These are phyloP conservation scores for Fusarium hainanense DNA, from an alignment of 2,329 filamentous ascomycete genomes.

Conservation along the genomic window DNA sequence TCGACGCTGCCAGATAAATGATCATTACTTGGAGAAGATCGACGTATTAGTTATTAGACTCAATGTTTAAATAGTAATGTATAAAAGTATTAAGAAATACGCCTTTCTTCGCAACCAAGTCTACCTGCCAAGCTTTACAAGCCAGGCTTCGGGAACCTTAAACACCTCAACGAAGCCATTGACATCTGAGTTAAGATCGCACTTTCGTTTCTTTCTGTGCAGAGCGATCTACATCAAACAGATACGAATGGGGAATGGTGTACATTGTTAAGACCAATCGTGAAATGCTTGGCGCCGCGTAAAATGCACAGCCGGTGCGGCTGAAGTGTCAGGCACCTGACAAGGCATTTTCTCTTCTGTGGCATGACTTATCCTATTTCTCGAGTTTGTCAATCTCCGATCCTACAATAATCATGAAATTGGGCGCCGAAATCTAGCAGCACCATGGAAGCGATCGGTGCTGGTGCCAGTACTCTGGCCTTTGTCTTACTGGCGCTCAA, in stretches of 20 bases:
- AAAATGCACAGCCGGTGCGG: background rate
- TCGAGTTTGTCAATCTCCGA: background rate
- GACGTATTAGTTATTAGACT: background rate
- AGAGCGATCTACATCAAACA: background rate
- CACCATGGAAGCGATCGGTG: background rate
- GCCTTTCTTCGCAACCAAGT: background rate
- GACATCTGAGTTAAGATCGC: accelerated
- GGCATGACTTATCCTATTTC: background rate
- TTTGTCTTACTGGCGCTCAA: slow-evolving; percentile 20
- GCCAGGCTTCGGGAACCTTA: background rate
- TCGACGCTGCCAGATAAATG: slow-evolving; percentile 15
- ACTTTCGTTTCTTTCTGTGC: background rate
- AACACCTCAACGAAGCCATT: background rate
- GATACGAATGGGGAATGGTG: background rate
- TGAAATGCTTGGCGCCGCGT: background rate
- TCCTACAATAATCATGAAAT: background rate
- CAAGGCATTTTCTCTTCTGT: background rate
- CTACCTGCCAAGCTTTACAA: background rate
- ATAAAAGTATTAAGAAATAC: background rate
- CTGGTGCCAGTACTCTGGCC: slow-evolving; percentile 20
- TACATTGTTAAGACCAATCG: background rate
- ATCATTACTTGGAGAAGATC: background rate
- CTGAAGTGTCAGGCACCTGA: background rate
- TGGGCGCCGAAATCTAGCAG: background rate
- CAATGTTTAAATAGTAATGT: background rate